Conservation (phyloP, 208 protist species). For the Blechomonas ayalai region DNA sequence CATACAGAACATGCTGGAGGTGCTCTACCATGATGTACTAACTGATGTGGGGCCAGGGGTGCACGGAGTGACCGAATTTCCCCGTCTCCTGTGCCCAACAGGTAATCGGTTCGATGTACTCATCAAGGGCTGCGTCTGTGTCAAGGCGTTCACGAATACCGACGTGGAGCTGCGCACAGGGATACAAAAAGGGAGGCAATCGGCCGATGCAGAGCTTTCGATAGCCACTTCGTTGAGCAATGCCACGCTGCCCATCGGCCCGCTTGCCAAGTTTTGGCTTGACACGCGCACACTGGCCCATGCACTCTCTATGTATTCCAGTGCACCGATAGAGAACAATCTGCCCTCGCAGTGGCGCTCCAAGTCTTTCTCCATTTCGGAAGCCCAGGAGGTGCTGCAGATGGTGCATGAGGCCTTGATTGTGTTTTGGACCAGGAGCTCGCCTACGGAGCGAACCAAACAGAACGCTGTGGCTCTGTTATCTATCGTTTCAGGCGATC, state of each 20-base stretch:
- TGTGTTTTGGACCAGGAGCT: slow-evolving; percentile 61
- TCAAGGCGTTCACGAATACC: slow-evolving; percentile 67
- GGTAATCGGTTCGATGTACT: slow-evolving; percentile 70
- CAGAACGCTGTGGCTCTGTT: slow-evolving; percentile 70
- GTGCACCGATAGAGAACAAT: slow-evolving; percentile 51
- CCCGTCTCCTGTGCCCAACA: slow-evolving; percentile 53
- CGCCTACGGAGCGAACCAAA: slow-evolving; percentile 56
- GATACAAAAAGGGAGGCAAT: not conserved
- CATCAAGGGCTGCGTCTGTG: slow-evolving; percentile 42
- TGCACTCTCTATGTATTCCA: slow-evolving; percentile 55
- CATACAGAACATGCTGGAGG: slow-evolving; percentile 65
- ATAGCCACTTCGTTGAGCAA: slow-evolving; percentile 23
- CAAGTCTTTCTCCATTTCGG: slow-evolving; percentile 66
- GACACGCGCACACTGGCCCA: slow-evolving; percentile 59
- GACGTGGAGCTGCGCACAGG: slow-evolving; percentile 9
- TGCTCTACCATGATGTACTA: slow-evolving; percentile 79
- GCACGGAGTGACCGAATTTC: slow-evolving; percentile 57
- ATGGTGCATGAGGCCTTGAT: slow-evolving; percentile 46
- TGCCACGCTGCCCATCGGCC: slow-evolving; percentile 28
- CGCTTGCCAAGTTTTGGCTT: slow-evolving; percentile 68
- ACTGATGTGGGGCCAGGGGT: slow-evolving; percentile 35
- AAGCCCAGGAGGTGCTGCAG: slow-evolving; percentile 66
- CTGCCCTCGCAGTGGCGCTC: slow-evolving; percentile 76
- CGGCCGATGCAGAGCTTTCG: too few relatives aligned
- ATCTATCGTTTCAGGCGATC: slow-evolving; percentile 76